phyloP scores from a whole-genome alignment of 371 early-diverging fungal species.

The Umbelopsis sp. region DNA sequence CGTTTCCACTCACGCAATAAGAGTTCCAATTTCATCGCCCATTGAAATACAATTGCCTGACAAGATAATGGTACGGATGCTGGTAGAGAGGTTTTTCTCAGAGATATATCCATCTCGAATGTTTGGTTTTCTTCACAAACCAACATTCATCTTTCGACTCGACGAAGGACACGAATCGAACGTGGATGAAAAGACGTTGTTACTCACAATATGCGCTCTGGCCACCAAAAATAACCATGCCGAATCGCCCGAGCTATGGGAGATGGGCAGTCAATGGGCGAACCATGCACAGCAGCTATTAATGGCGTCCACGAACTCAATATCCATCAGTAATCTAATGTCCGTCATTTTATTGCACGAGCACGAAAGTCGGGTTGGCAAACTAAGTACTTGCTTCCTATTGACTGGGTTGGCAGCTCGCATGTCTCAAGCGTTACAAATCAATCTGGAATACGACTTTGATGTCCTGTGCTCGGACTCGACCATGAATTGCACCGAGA shows the following conservation, averaged over 20 bases:
- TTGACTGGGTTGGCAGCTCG: slow-evolving; percentile 15
- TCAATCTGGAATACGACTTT: slow-evolving; percentile 20
- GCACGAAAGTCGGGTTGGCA: slow-evolving; percentile 6
- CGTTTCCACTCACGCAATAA: not conserved
- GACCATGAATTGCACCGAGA: slow-evolving; percentile 12
- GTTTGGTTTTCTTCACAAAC: slow-evolving; percentile 11
- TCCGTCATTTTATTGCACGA: slow-evolving; percentile 12
- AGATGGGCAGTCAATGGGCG: slow-evolving; percentile 2
- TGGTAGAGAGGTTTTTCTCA: slow-evolving; percentile 9
- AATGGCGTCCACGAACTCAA: not conserved
- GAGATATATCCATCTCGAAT: slow-evolving; percentile 17
- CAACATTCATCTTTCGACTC: slow-evolving; percentile 12
- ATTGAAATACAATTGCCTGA: slow-evolving; percentile 4
- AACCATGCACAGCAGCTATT: slow-evolving; percentile 1
- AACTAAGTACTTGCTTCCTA: slow-evolving; percentile 2
- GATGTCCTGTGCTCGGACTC: slow-evolving; percentile 9
- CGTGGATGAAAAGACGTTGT: not conserved
- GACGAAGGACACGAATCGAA: slow-evolving; percentile 7
- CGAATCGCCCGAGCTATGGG: slow-evolving; percentile 8
- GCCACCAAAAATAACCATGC: not conserved
- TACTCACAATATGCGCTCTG: slow-evolving; percentile 12
- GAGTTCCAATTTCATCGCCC: not conserved
- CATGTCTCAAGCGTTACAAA: slow-evolving; percentile 17
- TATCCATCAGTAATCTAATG: slow-evolving; percentile 17
- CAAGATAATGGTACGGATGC: not conserved